Conservation (phyloP, 225 moss, liverwort and hornwort genomes). For the Physcomitrellopsis africana region DNA sequence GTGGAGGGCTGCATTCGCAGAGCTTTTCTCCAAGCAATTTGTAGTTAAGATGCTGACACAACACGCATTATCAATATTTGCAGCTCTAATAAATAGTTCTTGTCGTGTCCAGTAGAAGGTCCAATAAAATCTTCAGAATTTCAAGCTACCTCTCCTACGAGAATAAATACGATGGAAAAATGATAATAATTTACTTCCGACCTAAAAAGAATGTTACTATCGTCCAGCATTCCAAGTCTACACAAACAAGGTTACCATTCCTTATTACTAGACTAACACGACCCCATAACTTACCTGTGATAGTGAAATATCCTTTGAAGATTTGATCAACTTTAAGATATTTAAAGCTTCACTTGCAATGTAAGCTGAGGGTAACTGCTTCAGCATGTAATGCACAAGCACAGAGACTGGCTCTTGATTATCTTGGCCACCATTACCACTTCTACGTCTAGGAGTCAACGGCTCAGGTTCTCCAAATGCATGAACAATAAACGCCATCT, state of each 20-base stretch:
- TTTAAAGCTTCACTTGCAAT: constrained; percentile 76
- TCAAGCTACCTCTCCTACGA: constrained; percentile 13
- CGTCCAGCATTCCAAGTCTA: constrained; percentile 10
- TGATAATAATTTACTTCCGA: neutral
- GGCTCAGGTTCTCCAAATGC: constrained; percentile 72
- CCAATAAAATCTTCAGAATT: constrained; percentile 10
- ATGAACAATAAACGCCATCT: constrained; percentile 61
- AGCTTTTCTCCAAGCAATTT: constrained; percentile 84
- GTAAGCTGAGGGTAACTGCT: constrained; percentile 81
- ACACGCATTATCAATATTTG: constrained; percentile 18
- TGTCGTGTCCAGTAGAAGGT: constrained; percentile 12
- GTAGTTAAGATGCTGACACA: constrained; percentile 85
- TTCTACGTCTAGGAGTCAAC: constrained; percentile 42
- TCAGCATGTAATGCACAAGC: constrained; percentile 84
- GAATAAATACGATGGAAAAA: constrained; percentile 8
- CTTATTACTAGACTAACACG: neutral
- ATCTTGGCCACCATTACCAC: constrained; percentile 42
- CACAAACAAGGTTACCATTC: constrained; percentile 5
- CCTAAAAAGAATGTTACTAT: neutral
- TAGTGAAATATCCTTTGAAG: constrained; percentile 77
- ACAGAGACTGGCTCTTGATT: constrained; percentile 69
- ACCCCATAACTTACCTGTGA: constrained; percentile 69
- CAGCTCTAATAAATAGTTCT: neutral
- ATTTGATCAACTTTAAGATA: constrained; percentile 72
- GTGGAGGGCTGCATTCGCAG: constrained; percentile 85